Conservation (phyloP, 208 protist genomes). For the Plasmodiophora brassicae region DNA sequence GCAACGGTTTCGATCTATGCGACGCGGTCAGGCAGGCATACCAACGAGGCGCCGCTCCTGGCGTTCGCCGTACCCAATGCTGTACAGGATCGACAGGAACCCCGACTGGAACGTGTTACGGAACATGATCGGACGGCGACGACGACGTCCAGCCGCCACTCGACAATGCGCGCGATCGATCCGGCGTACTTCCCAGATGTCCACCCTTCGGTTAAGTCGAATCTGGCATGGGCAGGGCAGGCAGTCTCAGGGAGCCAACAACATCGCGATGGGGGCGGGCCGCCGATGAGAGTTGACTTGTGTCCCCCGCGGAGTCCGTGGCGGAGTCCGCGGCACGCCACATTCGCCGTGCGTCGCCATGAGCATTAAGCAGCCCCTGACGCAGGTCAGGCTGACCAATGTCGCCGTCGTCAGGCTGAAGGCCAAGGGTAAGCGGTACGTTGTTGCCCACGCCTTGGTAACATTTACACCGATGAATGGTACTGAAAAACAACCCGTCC, state of each 20-base stretch:
- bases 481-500: neutral
- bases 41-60: neutral
- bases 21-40: neutral
- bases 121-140: conserved; percentile 82
- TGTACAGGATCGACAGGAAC: conserved; percentile 97
- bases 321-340: neutral
- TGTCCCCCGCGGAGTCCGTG: neutral
- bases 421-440: conserved; percentile 57
- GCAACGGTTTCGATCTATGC: conserved; percentile 83
- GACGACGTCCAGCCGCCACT: neutral
- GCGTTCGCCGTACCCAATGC: conserved; percentile 78
- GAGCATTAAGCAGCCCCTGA: conserved; percentile 68
- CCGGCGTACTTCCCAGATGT: neutral
- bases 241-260: neutral
- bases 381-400: conserved; percentile 76
- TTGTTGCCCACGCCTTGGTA: neutral
- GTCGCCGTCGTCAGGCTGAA: conserved; percentile 75
- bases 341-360: conserved; percentile 30
- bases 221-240: neutral
- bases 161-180: neutral
- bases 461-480: neutral
- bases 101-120: conserved; percentile 97
- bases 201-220: neutral
- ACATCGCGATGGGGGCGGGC: no score
- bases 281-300: no score